These are phyloP conservation scores for Rubia yunnanensis DNA, from an alignment of 257 asterid genomes.

Conservation along the genomic window DNA sequence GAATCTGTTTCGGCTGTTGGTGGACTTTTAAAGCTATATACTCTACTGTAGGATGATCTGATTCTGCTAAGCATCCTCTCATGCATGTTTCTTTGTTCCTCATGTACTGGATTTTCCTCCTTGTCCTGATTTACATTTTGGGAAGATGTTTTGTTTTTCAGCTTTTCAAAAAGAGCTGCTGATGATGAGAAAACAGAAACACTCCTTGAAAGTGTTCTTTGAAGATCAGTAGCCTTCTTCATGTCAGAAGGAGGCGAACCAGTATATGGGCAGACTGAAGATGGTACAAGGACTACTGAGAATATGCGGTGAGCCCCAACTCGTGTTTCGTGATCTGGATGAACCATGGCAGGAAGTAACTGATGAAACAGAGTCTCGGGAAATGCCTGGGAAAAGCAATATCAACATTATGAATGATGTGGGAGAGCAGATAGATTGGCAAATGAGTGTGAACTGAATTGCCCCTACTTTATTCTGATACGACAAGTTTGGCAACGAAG, in stretches of 20 bases:
- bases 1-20: constrained; percentile 33
- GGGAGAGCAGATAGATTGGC: neutral
- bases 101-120: constrained; percentile 27
- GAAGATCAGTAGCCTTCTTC: constrained; percentile 40
- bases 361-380: constrained; percentile 97
- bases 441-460: neutral
- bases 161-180: constrained; percentile 80
- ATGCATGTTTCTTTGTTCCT: constrained; percentile 34
- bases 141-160: constrained; percentile 41
- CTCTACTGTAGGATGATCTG: constrained; percentile 70
- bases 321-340: constrained; percentile 87
- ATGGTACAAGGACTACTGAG: constrained; percentile 90
- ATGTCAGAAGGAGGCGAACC: constrained; percentile 26
- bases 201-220: constrained; percentile 83
- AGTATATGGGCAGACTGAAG: constrained; percentile 63
- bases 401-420: neutral
- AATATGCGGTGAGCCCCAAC: constrained; percentile 90
- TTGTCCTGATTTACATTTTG: constrained; percentile 25
- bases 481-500: constrained; percentile 57
- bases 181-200: constrained; percentile 96
- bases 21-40: constrained; percentile 42
- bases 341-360: constrained; percentile 88
- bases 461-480: constrained; percentile 65
- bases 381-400: constrained; percentile 49
- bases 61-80: constrained; percentile 59